phyloP scores from a whole-genome alignment of 768 basidiomycete genomes.

The Dioszegia hungarica region DNA sequence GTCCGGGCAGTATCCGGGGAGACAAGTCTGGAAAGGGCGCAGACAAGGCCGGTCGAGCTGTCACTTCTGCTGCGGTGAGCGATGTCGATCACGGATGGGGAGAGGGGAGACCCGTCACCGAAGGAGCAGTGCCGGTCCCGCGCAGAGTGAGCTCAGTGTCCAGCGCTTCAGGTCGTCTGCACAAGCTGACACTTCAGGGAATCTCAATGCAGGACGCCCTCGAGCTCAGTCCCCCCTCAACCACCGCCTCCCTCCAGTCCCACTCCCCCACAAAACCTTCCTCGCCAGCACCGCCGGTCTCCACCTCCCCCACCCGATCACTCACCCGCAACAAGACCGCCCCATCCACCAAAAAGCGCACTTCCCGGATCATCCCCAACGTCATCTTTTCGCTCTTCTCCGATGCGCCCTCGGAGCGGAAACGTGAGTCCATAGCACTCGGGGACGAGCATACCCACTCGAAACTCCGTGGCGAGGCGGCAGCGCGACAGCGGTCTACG shows the following conservation, averaged over 20 bases:
- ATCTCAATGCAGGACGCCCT: background rate
- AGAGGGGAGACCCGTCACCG: too few species aligned
- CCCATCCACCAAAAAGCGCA: background rate
- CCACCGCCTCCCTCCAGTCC: background rate
- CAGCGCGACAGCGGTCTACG: background rate
- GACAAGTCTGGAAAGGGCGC: background rate
- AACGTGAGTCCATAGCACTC: background rate
- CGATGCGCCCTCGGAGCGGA: background rate
- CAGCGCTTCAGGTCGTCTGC: background rate
- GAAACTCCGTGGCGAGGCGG: background rate
- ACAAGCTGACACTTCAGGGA: background rate
- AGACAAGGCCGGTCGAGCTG: too few species aligned
- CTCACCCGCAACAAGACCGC: background rate
- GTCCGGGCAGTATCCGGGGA: background rate
- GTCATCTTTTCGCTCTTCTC: slow-evolving; percentile 6
- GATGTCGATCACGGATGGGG: too few species aligned
- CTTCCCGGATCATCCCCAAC: slow-evolving; percentile 6
- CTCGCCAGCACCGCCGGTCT: background rate
- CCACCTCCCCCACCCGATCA: background rate
- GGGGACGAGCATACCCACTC: background rate
- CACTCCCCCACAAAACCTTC: too few species aligned
- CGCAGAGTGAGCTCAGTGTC: too few species aligned
- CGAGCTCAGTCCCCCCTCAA: background rate
- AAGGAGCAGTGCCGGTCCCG: too few species aligned
- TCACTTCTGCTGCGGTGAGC: too few species aligned